Evolutionary conservation across 2,329 filamentous ascomycete genomes (phyloP).

Genomic region (Penicillium sp.): DNA sequence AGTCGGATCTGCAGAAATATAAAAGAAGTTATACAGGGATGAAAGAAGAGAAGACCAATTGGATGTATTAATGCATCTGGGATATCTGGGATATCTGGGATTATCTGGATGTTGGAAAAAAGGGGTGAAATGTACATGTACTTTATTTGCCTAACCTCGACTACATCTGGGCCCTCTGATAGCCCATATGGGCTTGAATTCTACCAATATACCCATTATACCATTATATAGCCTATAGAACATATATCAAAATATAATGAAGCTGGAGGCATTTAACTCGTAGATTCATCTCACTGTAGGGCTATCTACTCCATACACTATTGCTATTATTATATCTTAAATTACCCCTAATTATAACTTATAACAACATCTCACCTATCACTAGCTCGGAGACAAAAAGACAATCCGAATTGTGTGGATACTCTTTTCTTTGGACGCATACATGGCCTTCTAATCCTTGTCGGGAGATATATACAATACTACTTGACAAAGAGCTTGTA

Average conservation of each 20-base stretch:
- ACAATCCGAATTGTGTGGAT: background rate
- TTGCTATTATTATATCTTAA: background rate
- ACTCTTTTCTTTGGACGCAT: background rate
- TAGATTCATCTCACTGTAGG: background rate
- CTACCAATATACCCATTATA: background rate
- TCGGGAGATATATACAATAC: background rate
- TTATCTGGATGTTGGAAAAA: background rate
- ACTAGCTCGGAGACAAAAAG: background rate
- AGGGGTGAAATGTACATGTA: background rate
- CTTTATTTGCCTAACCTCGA: background rate
- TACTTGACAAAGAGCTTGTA: background rate
- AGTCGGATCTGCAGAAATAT: slow-evolving; percentile 10
- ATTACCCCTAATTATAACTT: background rate
- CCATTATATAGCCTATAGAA: background rate
- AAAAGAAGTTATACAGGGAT: slow-evolving; percentile 1
- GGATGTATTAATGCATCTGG: background rate
- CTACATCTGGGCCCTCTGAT: background rate
- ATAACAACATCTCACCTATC: no score
- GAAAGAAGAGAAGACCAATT: background rate
- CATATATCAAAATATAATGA: no score
- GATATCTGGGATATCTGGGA: no score
- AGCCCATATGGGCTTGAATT: background rate
- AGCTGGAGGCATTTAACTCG: background rate
- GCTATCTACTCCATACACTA: background rate
- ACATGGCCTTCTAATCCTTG: background rate